These are phyloP conservation scores for Flaveria ramosissima DNA, from an alignment of 129 eudicot species.

Conservation along the genomic window DNA sequence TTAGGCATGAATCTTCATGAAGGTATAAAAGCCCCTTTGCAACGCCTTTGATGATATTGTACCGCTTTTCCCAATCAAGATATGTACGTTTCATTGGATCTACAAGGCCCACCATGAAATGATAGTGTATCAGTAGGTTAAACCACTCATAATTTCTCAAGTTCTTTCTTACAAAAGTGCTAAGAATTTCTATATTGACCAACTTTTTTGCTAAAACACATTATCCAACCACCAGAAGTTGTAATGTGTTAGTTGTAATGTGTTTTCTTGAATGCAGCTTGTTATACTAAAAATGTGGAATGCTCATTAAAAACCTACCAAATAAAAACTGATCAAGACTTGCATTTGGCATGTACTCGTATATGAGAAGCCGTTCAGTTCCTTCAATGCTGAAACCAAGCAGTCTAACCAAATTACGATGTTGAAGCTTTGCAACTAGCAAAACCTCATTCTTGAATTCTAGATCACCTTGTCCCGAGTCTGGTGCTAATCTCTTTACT, in stretches of 20 bases:
- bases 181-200: no score
- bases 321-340: slow-evolving; percentile 1
- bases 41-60: not conserved
- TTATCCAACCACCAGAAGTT: no score
- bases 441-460: slow-evolving; percentile 6
- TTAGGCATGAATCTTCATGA: not conserved
- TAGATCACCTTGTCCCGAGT: not conserved
- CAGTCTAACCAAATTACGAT: not conserved
- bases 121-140: not conserved
- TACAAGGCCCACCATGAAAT: not conserved
- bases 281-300: not conserved
- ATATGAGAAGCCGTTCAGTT: not conserved
- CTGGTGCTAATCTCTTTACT: slow-evolving; percentile 3
- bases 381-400: not conserved
- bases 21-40: not conserved
- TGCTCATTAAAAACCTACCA: not conserved
- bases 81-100: not conserved
- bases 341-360: not conserved
- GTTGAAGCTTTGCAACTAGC: slow-evolving; percentile 1
- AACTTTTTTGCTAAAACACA: no score
- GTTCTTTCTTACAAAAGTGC: not conserved
- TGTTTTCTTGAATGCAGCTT: not conserved
- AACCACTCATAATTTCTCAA: not conserved
- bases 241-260: not conserved
- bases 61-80: not conserved